Evolutionary conservation across 805 yeast genomes (phyloP), one percentile per base, ranked within the genome.

Genomic region (Starmerella powellii): DNA sequence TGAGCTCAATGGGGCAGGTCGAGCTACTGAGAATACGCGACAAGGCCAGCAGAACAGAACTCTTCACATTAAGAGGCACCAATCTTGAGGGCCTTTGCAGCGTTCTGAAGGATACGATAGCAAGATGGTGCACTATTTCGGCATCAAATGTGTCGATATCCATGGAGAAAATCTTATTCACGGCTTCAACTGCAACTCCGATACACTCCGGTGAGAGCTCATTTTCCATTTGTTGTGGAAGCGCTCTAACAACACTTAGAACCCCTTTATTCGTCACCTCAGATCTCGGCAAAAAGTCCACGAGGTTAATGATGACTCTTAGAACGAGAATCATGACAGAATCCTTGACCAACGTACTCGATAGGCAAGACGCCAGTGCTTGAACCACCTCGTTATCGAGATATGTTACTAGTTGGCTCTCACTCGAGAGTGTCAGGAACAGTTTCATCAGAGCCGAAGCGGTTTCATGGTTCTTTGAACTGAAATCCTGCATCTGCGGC

Each of bases 391-490:
- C 65, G 38, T 61, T 66, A 35, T 78, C 70, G 48, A 81, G 80
- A 41, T 67, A 60, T 42, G 68, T 68, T 34, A 84, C 62, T 30
- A 78, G 65, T 18, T 64, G 63, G 4, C 65, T 63, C 26, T 62
- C 57, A 4, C 66, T 56, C 37, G 80, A 64, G 76, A 94, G 72
- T 8, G 71, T 63, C 6, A 74, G 60, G 53, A 88, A 71, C 8
- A 85, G 56, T 42, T 67, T 73, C 73, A 87, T 63, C 34, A 88
- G 57, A 0, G 94, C 71, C 0, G 96, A 85, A 0, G 88, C 78
- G 53, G 80, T 85, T 56, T 85, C 93, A 26, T 80, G 64, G 57
- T 88, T 91, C 53, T 81, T 94, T 31, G 63, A 70, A 3, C 79
- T 79, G 59, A 88, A 88, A 11, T 69, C 64, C 1, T 47, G 65